Base-by-base conservation (phyloP, 805 yeast genomes). In the Brettanomyces sp. region DNA sequence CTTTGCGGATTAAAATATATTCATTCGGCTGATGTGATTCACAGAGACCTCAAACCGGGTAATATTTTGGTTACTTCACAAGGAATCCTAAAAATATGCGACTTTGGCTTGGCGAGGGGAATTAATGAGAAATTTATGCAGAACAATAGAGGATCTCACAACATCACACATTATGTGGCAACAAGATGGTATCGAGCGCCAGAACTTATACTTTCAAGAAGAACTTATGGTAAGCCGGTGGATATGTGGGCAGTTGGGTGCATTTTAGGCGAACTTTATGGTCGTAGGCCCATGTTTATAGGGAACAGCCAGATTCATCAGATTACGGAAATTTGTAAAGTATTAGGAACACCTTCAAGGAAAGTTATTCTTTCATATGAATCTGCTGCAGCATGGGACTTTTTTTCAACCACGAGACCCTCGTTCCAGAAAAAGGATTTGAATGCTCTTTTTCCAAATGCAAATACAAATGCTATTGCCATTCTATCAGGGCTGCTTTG, bases 141-240 rank as follows among this genome's bases (percentile, higher is more conserved):
- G 39, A 46, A 46, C 34, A 64, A 57, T 55, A 65, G 61, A 43
- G 62, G 68, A 13, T 65, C 60, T 30, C 70, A 75, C 13, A 24
- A 25, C 14, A 85, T 85, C 25, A 85, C 95, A 9, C 82, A 79
- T 54, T 90, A 90, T 58, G 96, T 90, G 23, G 96, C 96, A 0
- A 90, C 97, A 0, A 67, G 97, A 47, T 90, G 96, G 96, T 90
- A 90, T 57, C 70, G 98, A 40, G 96, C 97, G 0, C 98, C 98
- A 0, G 98, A 90, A 57, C 69, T 90, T 42, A 76, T 90, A 39
- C 63, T 89, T 33, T 73, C 85, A 9, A 70, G 74, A 47, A 73
- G 70, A 44, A 56, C 54, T 14, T 87, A 87, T 57, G 73, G 79
- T 3, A 83, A 83, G 47, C 71, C 77, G 23, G 83, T 90, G 41